These are phyloP conservation scores for Beauveria varroae DNA, from an alignment of 2,329 filamentous ascomycete species.

Conservation along the genomic window DNA sequence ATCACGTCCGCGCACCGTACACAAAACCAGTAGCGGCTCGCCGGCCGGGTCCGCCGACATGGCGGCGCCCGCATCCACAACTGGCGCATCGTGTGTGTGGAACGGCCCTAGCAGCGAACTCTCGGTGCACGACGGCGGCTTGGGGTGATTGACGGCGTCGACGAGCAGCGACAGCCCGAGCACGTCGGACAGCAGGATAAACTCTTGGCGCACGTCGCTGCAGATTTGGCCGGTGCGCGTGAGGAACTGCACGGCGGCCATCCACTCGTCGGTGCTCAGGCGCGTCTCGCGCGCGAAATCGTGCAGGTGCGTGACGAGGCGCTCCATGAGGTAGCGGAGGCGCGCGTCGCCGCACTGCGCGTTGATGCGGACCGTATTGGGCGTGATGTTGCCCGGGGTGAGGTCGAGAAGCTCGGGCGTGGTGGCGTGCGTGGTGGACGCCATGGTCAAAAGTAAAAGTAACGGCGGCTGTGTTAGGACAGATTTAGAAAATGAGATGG, in stretches of 20 bases:
- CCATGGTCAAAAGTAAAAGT: background rate
- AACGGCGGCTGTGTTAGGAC: no score
- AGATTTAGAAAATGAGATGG: background rate
- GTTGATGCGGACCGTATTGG: constrained; percentile 64
- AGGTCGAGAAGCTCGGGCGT: constrained; percentile 36
- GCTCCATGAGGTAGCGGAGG: constrained; percentile 60
- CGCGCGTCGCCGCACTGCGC: constrained; percentile 54
- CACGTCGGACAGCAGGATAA: constrained; percentile 69
- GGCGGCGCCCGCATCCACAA: constrained; percentile 39
- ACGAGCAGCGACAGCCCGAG: constrained; percentile 68
- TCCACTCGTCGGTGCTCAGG: constrained; percentile 67
- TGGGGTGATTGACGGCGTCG: constrained; percentile 71
- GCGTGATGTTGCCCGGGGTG: constrained; percentile 67
- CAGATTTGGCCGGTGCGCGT: constrained; percentile 59
- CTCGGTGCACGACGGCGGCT: constrained; percentile 59
- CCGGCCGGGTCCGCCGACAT: constrained; percentile 61
- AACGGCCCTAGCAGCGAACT: constrained; percentile 77
- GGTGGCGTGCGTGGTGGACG: background rate
- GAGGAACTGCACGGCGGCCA: constrained; percentile 60
- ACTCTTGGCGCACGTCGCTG: constrained; percentile 65
- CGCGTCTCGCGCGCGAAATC: constrained; percentile 70
- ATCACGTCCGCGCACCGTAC: constrained; percentile 54
- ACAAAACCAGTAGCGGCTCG: constrained; percentile 58
- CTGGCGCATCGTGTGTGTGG: constrained; percentile 63
- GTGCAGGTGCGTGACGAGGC: constrained; percentile 65